Base-by-base conservation (phyloP, 78 protist genomes). In the Polysphondylium violaceum region DNA sequence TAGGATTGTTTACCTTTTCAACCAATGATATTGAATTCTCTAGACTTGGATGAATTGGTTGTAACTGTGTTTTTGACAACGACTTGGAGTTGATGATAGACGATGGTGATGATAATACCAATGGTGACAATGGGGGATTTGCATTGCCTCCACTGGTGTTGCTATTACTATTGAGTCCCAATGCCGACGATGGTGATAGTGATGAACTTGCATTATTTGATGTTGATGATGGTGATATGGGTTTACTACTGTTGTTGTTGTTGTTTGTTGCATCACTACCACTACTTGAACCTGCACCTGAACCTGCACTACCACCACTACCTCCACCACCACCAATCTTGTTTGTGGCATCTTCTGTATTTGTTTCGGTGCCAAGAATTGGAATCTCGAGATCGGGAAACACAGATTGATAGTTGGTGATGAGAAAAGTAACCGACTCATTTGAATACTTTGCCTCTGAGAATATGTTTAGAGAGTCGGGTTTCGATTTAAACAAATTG, bases 371-470 rank as follows among this genome's bases (percentile, higher is more conserved):
- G n/a, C 89, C 89, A 17, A 81, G 27, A 47, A 67, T 33, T 33
- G 89, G 89, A 19, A 81, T 47, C 14, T 81, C 89, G 35, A 81
- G 41, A 64, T 81, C 89, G 25, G 89, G 89, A 64, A 81, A 81
- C 56, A 81, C 58, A 29, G 17, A 31, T n/a, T 21, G 27, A 68
- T 81, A 38, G 29, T 81, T 65, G 19, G 33, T 19, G 29, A 81
- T 81, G 14, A 81, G 6, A 56, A 25, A 51, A 19, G 89, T 47
- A 25, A 81, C 89, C n/a, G 51, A 21, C 25, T 81, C 89, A 40
- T 81, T 81, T 25, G 77, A 65, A 53, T 55, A 64, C 56, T 81
- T 81, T 50, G 89, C 29, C 41, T 81, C 89, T 19, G 41, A 55
- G 14, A 81, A 27, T 14, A 81, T 47, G 19, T 65, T 67, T 55